Base-by-base conservation (phyloP, 225 moss, liverwort and hornwort genomes). In the Pseudisothecium myosuroides region DNA sequence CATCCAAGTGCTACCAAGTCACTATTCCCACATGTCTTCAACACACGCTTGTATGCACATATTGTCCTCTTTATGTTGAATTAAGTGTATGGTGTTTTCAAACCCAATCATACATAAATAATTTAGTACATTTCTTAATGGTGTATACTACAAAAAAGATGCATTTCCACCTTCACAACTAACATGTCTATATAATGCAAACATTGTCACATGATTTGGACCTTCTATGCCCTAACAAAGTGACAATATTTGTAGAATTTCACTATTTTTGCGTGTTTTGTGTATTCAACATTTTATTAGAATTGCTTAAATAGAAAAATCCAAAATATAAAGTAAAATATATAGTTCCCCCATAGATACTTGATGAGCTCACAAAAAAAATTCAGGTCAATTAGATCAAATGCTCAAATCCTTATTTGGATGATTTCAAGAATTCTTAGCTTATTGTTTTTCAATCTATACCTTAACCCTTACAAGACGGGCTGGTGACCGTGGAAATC, bases 321-420 rank as follows among this genome's bases (percentile, higher is more conserved):
- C 11, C 50, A 49, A 49, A 49, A 31, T n/a, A 17, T 29, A 12
- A 18, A 31, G 11, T 20, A 12, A 20, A 76, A 20, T 21, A 32
- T 7, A 0, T 9, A 32, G 2, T 20, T 36, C 0, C 14, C 3
- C 1, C 0, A 2, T 31, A 0, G 12, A 34, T 50, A 22, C 3
- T 22, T 21, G 8, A 52, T 36, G 52, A 52, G 7, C 22, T 52
- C 3, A 21, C 8, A 13, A 52, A 20, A 45, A 34, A 13, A 8
- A 12, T 34, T 50, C 14, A 34, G 36, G 5, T 76, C 52, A 21
- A 22, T 21, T 22, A 52, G 14, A 52, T 0, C 2, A 6, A 45
- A 45, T 45, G 45, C 8, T 45, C 45, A 45, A 45, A 45, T 45
- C 45, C 45, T 45, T 45, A 45, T 45, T 45, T 45, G 45, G 8